phyloP scores from a whole-genome alignment of 257 asterid species.

The Orobanche coerulescens region DNA sequence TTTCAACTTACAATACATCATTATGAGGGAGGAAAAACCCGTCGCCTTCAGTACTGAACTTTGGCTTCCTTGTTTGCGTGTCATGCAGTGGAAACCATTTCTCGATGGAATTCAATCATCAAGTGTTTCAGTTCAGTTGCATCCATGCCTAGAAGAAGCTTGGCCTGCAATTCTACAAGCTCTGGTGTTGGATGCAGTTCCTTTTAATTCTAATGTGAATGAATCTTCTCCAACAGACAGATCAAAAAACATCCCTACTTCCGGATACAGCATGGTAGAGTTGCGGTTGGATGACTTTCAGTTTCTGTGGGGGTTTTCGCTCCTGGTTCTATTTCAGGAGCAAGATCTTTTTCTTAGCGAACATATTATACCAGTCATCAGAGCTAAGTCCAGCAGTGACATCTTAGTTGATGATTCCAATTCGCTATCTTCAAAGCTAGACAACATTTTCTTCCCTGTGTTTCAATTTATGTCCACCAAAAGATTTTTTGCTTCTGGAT shows the following conservation, averaged over 20 bases:
- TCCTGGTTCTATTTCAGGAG: constrained; percentile 76
- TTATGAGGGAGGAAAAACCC: constrained; percentile 4
- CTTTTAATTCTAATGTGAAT: constrained; percentile 36
- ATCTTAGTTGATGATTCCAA: constrained; percentile 38
- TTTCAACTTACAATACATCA: constrained; percentile 17
- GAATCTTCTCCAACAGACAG: constrained; percentile 38
- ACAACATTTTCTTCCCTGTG: constrained; percentile 49
- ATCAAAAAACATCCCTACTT: constrained; percentile 43
- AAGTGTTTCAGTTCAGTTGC: constrained; percentile 62
- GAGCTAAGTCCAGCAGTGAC: constrained; percentile 50
- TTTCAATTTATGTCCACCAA: constrained; percentile 57
- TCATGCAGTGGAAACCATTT: constrained; percentile 84
- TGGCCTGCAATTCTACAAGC: constrained; percentile 97
- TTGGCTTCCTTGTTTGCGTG: constrained; percentile 21
- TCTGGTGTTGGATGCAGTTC: constrained; percentile 84
- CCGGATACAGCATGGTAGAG: constrained; percentile 85
- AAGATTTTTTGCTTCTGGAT: constrained; percentile 64
- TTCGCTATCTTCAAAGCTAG: constrained; percentile 40
- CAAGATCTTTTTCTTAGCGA: constrained; percentile 37
- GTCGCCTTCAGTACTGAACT: constrained; percentile 19
- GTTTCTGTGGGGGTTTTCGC: constrained; percentile 82
- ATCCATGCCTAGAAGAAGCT: constrained; percentile 91
- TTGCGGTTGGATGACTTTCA: constrained; percentile 58
- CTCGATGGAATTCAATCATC: constrained; percentile 94
- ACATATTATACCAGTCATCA: constrained; percentile 40